Evolutionary conservation across 176 grass and related monocot genomes (phyloP).

Genomic region (Poa annua): DNA sequence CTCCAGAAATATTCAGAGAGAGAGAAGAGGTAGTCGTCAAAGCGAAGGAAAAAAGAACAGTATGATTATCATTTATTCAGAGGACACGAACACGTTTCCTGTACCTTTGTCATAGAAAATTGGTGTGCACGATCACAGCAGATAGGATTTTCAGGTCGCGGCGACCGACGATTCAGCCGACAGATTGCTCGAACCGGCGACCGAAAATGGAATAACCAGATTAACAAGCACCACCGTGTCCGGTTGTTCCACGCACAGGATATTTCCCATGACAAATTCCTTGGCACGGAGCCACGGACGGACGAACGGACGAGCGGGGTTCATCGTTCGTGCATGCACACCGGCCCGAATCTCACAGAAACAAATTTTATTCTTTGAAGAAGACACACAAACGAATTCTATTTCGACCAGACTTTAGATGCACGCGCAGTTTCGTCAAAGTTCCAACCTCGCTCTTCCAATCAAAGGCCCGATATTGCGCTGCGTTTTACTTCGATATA

Average conservation of each 20-base stretch:
- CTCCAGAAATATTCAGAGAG: neutral
- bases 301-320: neutral
- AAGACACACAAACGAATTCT: neutral
- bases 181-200: slow-evolving; percentile 26
- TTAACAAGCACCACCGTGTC: slow-evolving; percentile 25
- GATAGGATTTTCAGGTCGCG: neutral
- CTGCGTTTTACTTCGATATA: no score
- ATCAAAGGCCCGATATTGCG: neutral
- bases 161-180: slow-evolving; percentile 36
- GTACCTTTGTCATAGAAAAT: neutral
- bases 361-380: neutral
- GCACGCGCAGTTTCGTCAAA: neutral
- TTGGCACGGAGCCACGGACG: slow-evolving; percentile 29
- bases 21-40: neutral
- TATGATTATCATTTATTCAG: slow-evolving; percentile 7
- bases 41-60: neutral
- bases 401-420: neutral
- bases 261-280: neutral
- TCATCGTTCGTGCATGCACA: slow-evolving; percentile 6
- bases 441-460: slow-evolving; percentile 39
- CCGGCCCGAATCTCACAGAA: neutral
- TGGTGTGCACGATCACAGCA: slow-evolving; percentile 1
- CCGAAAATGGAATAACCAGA: neutral
- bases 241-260: slow-evolving; percentile 21
- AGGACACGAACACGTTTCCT: slow-evolving; percentile 31